These are phyloP conservation scores for Leptographium lundbergii DNA, from an alignment of 2,329 filamentous ascomycete genomes.

Conservation along the genomic window DNA sequence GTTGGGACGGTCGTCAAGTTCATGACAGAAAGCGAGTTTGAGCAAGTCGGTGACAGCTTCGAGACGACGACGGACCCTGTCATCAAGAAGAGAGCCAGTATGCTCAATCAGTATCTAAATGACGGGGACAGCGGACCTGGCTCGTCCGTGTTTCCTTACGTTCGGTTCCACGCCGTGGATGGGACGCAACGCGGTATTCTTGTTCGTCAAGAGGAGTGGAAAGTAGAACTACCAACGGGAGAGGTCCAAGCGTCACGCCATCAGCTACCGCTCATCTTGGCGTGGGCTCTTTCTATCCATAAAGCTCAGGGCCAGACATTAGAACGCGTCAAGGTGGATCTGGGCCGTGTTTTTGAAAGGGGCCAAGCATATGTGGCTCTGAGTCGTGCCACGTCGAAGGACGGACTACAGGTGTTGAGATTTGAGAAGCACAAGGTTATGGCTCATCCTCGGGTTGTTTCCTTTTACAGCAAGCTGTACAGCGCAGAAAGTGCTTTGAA, in stretches of 20 bases:
- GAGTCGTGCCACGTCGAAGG: conserved; percentile 79
- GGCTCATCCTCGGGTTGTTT: conserved; percentile 76
- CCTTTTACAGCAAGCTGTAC: conserved; percentile 75
- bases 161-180: conserved; percentile 70
- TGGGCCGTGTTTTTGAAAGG: conserved; percentile 89
- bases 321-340: conserved; percentile 85
- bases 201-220: conserved; percentile 84
- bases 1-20: conserved; percentile 76
- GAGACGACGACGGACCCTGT: conserved; percentile 23
- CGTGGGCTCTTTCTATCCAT: conserved; percentile 95
- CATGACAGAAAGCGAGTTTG: conserved; percentile 39
- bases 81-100: conserved; percentile 44
- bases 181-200: conserved; percentile 66
- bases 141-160: conserved; percentile 51
- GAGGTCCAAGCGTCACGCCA: conserved; percentile 81
- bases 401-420: conserved; percentile 73
- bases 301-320: conserved; percentile 95
- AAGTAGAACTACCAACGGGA: conserved; percentile 89
- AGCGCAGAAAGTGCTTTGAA: conserved; percentile 43
- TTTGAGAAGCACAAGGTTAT: conserved; percentile 89
- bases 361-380: conserved; percentile 96
- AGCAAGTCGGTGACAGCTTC: conserved; percentile 12
- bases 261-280: conserved; percentile 79
- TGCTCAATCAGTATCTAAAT: conserved; percentile 29
- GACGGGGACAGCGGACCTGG: conserved; percentile 8